Conservation (phyloP, 2,329 filamentous ascomycete species). For the Trichothecium roseum region DNA sequence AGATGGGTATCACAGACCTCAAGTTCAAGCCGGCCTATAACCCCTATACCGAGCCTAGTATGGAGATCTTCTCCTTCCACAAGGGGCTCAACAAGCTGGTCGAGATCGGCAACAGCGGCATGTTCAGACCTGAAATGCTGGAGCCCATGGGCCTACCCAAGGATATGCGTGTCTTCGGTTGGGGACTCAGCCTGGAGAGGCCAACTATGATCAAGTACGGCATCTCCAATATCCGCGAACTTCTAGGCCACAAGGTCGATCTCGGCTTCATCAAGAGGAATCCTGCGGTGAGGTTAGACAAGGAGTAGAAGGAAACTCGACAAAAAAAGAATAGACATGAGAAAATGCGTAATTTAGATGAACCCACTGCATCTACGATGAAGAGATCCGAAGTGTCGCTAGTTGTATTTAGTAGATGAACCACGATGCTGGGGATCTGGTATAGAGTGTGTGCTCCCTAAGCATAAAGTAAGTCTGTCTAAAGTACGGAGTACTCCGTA, state of each 20-base stretch:
- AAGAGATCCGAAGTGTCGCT: too few species aligned
- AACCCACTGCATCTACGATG: too few species aligned
- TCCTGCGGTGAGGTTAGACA: conserved; percentile 81
- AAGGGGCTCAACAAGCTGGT: conserved; percentile 81
- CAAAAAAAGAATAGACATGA: background rate
- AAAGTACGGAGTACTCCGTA: too few species aligned
- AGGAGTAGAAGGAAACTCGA: conserved; percentile 45
- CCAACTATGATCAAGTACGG: conserved; percentile 97
- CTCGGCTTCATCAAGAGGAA: conserved; percentile 86
- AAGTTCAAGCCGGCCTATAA: conserved; percentile 96
- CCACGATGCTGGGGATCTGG: too few species aligned
- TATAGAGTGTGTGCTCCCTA: too few species aligned
- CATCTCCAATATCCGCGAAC: conserved; percentile 82
- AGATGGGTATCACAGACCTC: conserved; percentile 80
- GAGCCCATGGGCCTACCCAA: conserved; percentile 88
- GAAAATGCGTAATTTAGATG: background rate
- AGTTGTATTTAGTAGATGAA: too few species aligned
- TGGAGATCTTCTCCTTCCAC: conserved; percentile 98
- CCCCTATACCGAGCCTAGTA: conserved; percentile 87
- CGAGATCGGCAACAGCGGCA: conserved; percentile 95
- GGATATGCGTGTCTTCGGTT: conserved; percentile 89
- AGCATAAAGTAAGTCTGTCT: too few species aligned
- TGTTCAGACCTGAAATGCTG: conserved; percentile 98
- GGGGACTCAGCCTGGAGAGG: conserved; percentile 81
- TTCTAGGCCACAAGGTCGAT: conserved; percentile 93